phyloP scores from a whole-genome alignment of 441 rosid genomes.

The Erodium trifolium region DNA sequence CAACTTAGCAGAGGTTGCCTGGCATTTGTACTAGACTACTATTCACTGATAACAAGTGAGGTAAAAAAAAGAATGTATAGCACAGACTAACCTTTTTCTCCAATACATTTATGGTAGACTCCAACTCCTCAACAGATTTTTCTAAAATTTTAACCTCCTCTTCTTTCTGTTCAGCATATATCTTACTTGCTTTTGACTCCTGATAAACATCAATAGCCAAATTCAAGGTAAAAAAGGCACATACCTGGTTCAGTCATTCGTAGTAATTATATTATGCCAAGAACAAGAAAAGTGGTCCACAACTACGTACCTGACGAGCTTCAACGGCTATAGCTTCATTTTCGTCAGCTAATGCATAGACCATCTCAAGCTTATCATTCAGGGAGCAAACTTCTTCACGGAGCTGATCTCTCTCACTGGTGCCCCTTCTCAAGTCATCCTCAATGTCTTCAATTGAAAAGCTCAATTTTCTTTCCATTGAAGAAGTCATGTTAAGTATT shows the following conservation, averaged over 20 bases:
- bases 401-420: conserved; percentile 55
- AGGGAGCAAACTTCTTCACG: conserved; percentile 48
- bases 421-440: conserved; percentile 41
- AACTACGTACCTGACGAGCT: conserved; percentile 61
- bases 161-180: conserved; percentile 77
- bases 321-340: conserved; percentile 77
- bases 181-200: conserved; percentile 76
- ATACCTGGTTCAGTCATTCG: background rate
- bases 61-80: conserved; percentile 8
- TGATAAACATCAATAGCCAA: conserved; percentile 21
- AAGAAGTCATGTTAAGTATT: conserved; percentile 48
- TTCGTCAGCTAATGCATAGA: conserved; percentile 74
- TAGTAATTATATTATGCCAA: conserved; percentile 1
- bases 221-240: background rate
- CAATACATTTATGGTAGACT: conserved; percentile 69
- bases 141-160: conserved; percentile 89
- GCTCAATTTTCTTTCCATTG: conserved; percentile 39
- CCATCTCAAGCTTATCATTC: conserved; percentile 61
- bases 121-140: conserved; percentile 85
- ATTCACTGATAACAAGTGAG: conserved; percentile 7
- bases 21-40: conserved; percentile 8
- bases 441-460: conserved; percentile 42
- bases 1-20: conserved; percentile 2
- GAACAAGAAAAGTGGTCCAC: conserved; percentile 18
- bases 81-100: conserved; percentile 65